phyloP scores from a whole-genome alignment of 1,139 yeast species.

The Wickerhamiella infanticola region DNA sequence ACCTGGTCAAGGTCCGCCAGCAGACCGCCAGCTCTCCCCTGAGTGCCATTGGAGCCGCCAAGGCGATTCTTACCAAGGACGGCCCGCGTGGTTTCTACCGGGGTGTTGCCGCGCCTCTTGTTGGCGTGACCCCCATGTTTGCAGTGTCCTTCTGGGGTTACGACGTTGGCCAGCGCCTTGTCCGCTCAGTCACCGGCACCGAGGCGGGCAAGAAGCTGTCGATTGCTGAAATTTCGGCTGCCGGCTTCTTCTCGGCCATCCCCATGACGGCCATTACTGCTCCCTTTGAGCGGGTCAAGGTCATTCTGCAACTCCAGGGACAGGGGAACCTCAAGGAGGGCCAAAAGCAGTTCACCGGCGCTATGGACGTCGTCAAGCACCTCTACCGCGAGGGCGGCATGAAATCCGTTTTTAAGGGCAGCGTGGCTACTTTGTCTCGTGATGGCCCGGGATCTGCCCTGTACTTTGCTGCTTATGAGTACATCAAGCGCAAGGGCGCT shows the following conservation, averaged over 20 bases:
- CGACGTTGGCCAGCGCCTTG: slow-evolving; percentile 75
- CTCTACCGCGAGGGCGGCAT: slow-evolving; percentile 74
- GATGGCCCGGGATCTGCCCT: slow-evolving; percentile 98
- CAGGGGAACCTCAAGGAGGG: slow-evolving; percentile 23
- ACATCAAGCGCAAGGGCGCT: slow-evolving; percentile 37
- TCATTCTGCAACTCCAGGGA: slow-evolving; percentile 72
- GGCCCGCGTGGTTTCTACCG: slow-evolving; percentile 70
- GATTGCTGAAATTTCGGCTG: slow-evolving; percentile 64
- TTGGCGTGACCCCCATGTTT: slow-evolving; percentile 97
- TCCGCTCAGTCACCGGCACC: slow-evolving; percentile 31
- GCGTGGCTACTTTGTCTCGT: slow-evolving; percentile 81
- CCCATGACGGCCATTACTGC: slow-evolving; percentile 95
- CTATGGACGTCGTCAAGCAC: slow-evolving; percentile 45
- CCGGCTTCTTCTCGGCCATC: slow-evolving; percentile 90
- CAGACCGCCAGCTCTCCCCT: slow-evolving; percentile 56
- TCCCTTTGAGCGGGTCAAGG: slow-evolving; percentile 92
- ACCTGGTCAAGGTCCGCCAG: slow-evolving; percentile 77
- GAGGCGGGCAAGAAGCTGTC: slow-evolving; percentile 32
- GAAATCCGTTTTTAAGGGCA: slow-evolving; percentile 75
- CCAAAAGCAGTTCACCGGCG: slow-evolving; percentile 32
- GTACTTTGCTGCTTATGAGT: slow-evolving; percentile 89
- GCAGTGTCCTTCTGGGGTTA: slow-evolving; percentile 98
- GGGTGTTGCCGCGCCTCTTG: slow-evolving; percentile 77
- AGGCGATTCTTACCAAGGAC: slow-evolving; percentile 50
- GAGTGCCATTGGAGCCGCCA: slow-evolving; percentile 38